phyloP scores from a whole-genome alignment of 179 eudicot genomes.

The Spinacia oleracea region DNA sequence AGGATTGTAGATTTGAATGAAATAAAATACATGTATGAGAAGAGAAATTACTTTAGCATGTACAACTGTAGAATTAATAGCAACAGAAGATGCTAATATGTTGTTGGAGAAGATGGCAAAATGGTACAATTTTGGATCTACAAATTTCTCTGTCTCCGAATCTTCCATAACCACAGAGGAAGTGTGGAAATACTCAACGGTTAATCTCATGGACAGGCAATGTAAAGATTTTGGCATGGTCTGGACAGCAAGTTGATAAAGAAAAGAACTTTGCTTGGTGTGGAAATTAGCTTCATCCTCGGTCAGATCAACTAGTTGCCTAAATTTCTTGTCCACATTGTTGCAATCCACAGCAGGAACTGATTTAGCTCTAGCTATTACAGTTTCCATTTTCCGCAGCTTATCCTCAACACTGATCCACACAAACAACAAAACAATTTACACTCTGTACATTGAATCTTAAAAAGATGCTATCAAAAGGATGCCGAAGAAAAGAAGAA shows the following conservation, averaged over 20 bases:
- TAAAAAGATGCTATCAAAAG: background rate
- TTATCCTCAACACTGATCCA: conserved; percentile 58
- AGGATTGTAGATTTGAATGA: background rate
- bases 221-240: conserved; percentile 94
- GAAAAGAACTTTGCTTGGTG: conserved; percentile 92
- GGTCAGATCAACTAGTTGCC: conserved; percentile 91
- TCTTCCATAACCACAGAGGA: conserved; percentile 47
- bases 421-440: background rate
- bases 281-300: conserved; percentile 96
- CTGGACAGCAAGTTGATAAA: conserved; percentile 88
- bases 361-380: conserved; percentile 69
- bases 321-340: conserved; percentile 92
- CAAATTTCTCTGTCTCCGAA: conserved; percentile 42
- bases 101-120: conserved; percentile 81
- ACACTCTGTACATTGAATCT: background rate
- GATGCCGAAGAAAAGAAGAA: background rate
- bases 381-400: conserved; percentile 68
- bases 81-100: conserved; percentile 79
- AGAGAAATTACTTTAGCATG: conserved; percentile 64
- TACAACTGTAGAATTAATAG: conserved; percentile 83
- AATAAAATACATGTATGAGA: background rate
- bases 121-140: conserved; percentile 67
- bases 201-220: conserved; percentile 87
- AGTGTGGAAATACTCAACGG: conserved; percentile 76
- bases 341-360: conserved; percentile 59